Base-by-base conservation (phyloP, 2,329 filamentous ascomycete genomes). In the Lachnellula suecica region DNA sequence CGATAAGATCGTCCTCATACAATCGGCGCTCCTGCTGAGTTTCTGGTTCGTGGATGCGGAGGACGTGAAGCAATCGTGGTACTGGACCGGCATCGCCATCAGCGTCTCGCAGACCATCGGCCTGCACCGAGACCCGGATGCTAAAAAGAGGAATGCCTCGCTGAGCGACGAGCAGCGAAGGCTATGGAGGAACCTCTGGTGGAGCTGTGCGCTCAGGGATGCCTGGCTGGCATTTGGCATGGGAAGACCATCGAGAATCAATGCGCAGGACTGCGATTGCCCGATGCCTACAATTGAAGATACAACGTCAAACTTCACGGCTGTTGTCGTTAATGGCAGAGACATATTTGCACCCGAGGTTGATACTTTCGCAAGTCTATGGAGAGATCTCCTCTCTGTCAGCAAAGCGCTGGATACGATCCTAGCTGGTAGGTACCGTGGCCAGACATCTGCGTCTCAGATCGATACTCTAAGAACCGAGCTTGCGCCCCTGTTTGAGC, bases 41-140 rank as follows among this genome's bases (percentile, higher is more conserved):
- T 74, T 72, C 48, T 76, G 70, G 67, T 72, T 72, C 43, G 66
- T 68, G 0, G 68, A 72, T 27, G 62, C 68, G 0, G 70, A 74
- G 44, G 71, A 75, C 43, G 65, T 71, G 5, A 67, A 64, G 8
- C 69, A 72, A 7, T 68, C 73, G 0, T 76, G 72, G 73, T 71
- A 75, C 49, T 76, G 74, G 73, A 71, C 67, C 2, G 72, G 74
- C n/a, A 66, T 71, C 24, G 72, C 74, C 6, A 70, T 76, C 43
- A 68, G 65, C 27, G 64, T 76, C 4, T 71, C 67, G n/a, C 72
- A 75, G 22, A 72, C 69, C 4, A 64, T 74, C 1, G 74, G 74
- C 0, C 61, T 77, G 0, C 72, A 77, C 55, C 69, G 69, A 17
- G 41, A 31, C 23, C 40, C 40, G n/a, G 20, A 48, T 20, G n/a